Conservation (phyloP, 345 rosid genomes). For the Acer saccharum region DNA sequence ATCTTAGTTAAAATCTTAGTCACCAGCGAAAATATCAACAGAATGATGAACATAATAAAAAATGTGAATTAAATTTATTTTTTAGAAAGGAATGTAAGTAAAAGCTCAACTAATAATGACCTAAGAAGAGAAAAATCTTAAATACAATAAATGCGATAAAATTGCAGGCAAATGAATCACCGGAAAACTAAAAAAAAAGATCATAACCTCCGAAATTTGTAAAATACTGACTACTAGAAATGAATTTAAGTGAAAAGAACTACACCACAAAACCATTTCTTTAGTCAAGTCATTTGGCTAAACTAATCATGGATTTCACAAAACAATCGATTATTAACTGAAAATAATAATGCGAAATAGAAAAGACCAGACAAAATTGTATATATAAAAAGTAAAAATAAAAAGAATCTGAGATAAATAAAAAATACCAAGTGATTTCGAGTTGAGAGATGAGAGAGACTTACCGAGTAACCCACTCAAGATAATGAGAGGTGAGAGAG, state of each 20-base stretch:
- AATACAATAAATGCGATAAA: not conserved
- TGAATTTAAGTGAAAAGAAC: not conserved
- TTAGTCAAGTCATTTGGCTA: not conserved
- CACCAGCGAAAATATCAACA: not conserved
- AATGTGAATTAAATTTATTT: not conserved
- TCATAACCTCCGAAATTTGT: not conserved
- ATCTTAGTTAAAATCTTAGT: not conserved
- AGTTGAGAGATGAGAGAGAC: no score
- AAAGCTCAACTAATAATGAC: not conserved
- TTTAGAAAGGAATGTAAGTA: not conserved
- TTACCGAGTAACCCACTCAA: no score
- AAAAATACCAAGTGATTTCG: no score
- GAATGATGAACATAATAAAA: not conserved
- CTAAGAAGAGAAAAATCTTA: no score
- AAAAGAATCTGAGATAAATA: no score
- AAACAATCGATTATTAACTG: not conserved
- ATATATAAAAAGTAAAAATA: no score
- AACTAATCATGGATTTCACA: not conserved
- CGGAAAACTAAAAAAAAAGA: not conserved
- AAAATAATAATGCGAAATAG: not conserved
- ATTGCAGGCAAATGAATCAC: not conserved
- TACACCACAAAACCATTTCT: not conserved
- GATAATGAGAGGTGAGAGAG: no score
- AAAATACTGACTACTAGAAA: not conserved
- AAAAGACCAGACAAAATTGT: no score